A percentile compares a stretch with the other conserved stretches of the same genome.
These are phyloP conservation scores for Magnaporthales sp. DNA, from an alignment of 2,329 filamentous ascomycete genomes.

Conservation along the genomic window DNA sequence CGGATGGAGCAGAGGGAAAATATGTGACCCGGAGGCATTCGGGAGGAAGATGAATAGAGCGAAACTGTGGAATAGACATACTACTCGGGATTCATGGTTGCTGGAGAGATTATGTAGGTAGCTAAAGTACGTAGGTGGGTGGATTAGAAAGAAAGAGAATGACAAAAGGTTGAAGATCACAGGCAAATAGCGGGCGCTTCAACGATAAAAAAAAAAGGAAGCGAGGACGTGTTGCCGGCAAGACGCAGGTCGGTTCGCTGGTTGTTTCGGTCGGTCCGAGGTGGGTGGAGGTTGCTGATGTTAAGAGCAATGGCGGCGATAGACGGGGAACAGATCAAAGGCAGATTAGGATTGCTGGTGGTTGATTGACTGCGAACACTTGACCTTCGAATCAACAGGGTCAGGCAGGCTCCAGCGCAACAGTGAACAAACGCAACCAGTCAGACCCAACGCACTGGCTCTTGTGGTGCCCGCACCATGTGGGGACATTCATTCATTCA, in stretches of 20 bases:
- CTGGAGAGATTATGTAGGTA: conserved; percentile 1
- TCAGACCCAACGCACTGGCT: not conserved
- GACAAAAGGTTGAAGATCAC: not conserved
- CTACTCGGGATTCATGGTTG: conserved; percentile 88
- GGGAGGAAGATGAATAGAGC: not conserved
- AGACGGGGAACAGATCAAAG: not conserved
- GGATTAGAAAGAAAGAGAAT: conserved; percentile 6
- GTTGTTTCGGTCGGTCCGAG: not conserved
- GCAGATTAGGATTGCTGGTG: not conserved
- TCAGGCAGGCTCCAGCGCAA: not conserved
- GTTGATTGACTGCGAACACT: not conserved
- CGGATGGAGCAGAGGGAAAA: conserved; percentile 9
- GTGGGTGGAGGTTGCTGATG: not conserved
- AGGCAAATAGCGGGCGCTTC: not conserved
- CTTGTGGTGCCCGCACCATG: not conserved
- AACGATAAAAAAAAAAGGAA: conserved; percentile 8
- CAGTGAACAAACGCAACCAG: not conserved
- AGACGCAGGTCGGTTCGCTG: not conserved
- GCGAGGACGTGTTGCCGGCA: conserved; percentile 10
- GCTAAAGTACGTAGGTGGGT: conserved; percentile 1
- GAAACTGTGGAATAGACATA: conserved; percentile 29
- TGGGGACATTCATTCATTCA: not conserved
- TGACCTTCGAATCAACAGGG: not conserved
- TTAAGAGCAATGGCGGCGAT: not conserved
- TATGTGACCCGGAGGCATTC: not conserved